Evolutionary conservation across 2,329 filamentous ascomycete species (phyloP), one percentile per base, ranked within the genome.

Genomic region (Phyllosticta capitalensis): DNA sequence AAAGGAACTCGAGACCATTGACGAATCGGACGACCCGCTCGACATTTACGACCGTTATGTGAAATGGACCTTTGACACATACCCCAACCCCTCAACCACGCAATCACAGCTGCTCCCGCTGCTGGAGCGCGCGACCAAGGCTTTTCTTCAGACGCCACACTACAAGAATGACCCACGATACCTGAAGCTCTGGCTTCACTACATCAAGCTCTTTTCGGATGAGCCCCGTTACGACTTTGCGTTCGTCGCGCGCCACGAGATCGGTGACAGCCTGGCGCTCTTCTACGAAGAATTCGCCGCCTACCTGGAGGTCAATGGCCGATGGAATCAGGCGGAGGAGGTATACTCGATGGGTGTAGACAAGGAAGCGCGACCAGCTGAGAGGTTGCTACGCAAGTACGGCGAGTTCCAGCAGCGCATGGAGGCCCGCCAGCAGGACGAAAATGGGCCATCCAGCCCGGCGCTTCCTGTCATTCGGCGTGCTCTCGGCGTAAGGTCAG

Each of bases 251-350:
- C 88, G 92, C 55, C 91, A 99, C 70, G 82, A 81, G 63, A 90
- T 99, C 62, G 94, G 92, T 62, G 91, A 96, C 68, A 79, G 81
- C 0, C 81, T 99, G 2, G 94, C 94, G 1, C 78, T 97, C 3
- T 99, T 91, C 73, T 99, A 99, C 74, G 94, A 99, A 71, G 94
- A 97, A 69, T 99, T 95, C 70, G 92, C 94, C 0, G 88, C 85
- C 1, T 97, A 92, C 90, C 79, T 99, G 6, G 94, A 99, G 75
- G 80, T 84, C 38, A 88, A 86, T 6, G 88, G 85, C 14, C 81
- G 92, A 64, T 96, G 90, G 88, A 82, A 80, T 21, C 94, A 99
- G 72, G 92, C 94, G 0, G 91, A 96, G 66, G 94, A 99, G 72
- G 89, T 99, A 0, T 97, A 95, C 72, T 86, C 87, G 66, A 78